Conservation (phyloP, 495 filamentous ascomycete genomes). For the Parathielavia hyrcaniae region DNA sequence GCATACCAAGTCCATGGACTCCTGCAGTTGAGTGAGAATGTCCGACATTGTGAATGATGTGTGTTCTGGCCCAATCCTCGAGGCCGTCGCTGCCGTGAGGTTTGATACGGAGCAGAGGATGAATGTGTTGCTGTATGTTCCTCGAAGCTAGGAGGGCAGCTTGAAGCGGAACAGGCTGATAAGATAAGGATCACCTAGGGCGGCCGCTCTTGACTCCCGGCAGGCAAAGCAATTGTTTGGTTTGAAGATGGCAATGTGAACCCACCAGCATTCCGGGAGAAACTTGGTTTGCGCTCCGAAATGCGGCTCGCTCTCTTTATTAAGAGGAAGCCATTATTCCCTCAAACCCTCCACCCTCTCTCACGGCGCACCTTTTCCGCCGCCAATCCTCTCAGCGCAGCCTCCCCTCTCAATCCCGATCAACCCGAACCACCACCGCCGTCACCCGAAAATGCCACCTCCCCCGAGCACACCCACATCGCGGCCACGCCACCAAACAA, state of each 20-base stretch:
- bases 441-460: neutral
- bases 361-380: slow-evolving; percentile 1
- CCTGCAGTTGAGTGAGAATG: slow-evolving; percentile 87
- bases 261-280: neutral
- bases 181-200: neutral
- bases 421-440: neutral
- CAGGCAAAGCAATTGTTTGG: neutral
- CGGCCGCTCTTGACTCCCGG: neutral
- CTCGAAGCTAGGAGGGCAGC: no score
- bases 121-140: no score
- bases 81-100: neutral
- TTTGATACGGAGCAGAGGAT: neutral
- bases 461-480: neutral
- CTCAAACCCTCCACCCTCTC: neutral
- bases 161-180: neutral
- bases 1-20: slow-evolving; percentile 80
- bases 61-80: no score
- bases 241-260: neutral
- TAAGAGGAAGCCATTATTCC: neutral
- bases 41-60: slow-evolving; percentile 55
- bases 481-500: neutral
- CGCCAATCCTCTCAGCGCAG: neutral
- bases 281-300: neutral
- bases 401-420: neutral
- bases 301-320: slow-evolving; percentile 9